Conservation (phyloP, 2,329 filamentous ascomycete genomes). For the Alternaria ventricosa region DNA sequence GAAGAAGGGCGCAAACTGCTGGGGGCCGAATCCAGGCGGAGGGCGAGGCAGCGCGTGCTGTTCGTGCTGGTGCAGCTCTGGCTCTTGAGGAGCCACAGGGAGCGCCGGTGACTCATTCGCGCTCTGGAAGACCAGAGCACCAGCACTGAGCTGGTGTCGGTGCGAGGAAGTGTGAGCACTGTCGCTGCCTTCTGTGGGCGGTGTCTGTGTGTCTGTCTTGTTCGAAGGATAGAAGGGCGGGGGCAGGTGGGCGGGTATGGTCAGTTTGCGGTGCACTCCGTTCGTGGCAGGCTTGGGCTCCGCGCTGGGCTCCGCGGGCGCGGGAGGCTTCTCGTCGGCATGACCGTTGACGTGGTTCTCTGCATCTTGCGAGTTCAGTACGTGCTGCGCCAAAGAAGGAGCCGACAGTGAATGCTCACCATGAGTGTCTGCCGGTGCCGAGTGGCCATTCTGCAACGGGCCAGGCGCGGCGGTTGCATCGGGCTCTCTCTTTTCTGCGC, state of each 20-base stretch:
- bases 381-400: not conserved
- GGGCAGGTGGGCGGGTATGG: slow-evolving; percentile 39
- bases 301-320: slow-evolving; percentile 13
- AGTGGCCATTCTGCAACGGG: slow-evolving; percentile 20
- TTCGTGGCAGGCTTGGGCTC: slow-evolving; percentile 27
- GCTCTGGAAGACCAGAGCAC: slow-evolving; percentile 50
- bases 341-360: slow-evolving; percentile 9
- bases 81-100: slow-evolving; percentile 45
- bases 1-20: slow-evolving; percentile 40
- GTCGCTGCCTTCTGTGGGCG: slow-evolving; percentile 26
- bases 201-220: slow-evolving; percentile 30
- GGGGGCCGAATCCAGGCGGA: slow-evolving; percentile 41
- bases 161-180: slow-evolving; percentile 21
- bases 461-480: slow-evolving; percentile 16
- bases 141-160: slow-evolving; percentile 33
- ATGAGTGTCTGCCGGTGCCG: slow-evolving; percentile 21
- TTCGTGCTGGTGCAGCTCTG: slow-evolving; percentile 21
- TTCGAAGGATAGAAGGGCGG: slow-evolving; percentile 46
- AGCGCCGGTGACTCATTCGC: slow-evolving; percentile 45
- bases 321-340: slow-evolving; percentile 5
- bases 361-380: slow-evolving; percentile 4
- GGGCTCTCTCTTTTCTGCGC: slow-evolving; percentile 14
- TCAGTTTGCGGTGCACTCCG: slow-evolving; percentile 29
- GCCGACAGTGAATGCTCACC: slow-evolving; percentile 24
- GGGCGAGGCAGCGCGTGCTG: slow-evolving; percentile 36